Evolutionary conservation across 106 monocot species (phyloP), one percentile per base, ranked within the genome.

Genomic region (Apostasia shenzhenica): DNA sequence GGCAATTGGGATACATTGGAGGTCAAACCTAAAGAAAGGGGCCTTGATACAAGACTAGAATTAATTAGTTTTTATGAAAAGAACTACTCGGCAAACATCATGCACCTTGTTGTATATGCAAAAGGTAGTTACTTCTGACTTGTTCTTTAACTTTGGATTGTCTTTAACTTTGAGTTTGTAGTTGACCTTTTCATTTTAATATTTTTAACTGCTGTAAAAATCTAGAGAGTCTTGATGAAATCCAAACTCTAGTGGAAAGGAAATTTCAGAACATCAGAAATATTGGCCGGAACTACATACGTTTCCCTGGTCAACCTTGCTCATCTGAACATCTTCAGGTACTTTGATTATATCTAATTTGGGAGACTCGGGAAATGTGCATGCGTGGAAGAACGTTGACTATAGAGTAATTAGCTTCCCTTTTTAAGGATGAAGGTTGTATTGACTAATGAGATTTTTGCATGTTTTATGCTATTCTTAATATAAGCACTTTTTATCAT

Each of bases 71-170:
- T 97, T 77, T 89, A 92, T 73, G 69, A 89, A 54, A 71, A 80
- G 41, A 79, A 82, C 11, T 97, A 97, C 77, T 97, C 95, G 26
- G 92, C 95, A 57, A 97, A 83, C 63, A 70, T 89, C 41, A 97
- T 97, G 95, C 88, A 92, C 38, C 95, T 97, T 83, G 95, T 89
- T 68, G 82, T 89, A n/a, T 97, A 97, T 87, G 92, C 82, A 66
- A 89, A 75, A 86, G 95, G 95, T 97, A 59, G 10, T 6, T 65
- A 9, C 47, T 57, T 8, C 41, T 50, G 4, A 1, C 6, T 74
- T 43, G 47, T 8, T 11, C 5, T 72, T 46, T 48, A 4, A 2
- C 41, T 59, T 5, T 42, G 11, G 9, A 37, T 10, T 38, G 49
- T 49, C 37, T 48, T 26, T 44, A 14, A 43, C 62, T 62, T 53